Conservation (phyloP, 1,284 basidiomycete genomes). For the Ganoderma boninense region DNA sequence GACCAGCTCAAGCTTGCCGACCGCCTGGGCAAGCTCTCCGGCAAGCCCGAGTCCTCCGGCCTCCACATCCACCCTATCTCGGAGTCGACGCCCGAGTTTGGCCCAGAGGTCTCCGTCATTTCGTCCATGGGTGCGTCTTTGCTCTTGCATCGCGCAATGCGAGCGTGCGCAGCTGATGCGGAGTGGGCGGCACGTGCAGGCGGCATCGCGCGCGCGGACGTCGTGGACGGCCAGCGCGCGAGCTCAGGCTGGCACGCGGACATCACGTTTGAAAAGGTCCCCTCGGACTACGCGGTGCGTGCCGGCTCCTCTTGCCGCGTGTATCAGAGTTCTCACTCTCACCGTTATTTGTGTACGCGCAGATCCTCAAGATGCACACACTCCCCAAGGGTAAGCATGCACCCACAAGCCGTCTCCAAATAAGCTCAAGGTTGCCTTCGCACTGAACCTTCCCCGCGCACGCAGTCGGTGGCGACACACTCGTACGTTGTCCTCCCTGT, state of each 20-base stretch:
- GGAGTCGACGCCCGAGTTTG: constrained; percentile 56
- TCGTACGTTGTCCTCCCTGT: constrained; percentile 25
- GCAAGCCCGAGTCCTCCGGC: constrained; percentile 60
- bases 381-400: constrained; percentile 46
- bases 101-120: constrained; percentile 58
- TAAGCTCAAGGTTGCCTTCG: neutral
- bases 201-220: constrained; percentile 50
- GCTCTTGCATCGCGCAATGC: no score
- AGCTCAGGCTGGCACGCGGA: constrained; percentile 65
- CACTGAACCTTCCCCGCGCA: neutral
- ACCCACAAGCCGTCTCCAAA: neutral
- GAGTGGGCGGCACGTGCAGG: constrained; percentile 32
- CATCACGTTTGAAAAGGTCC: constrained; percentile 76
- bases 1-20: constrained; percentile 56
- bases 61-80: constrained; percentile 76
- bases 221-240: constrained; percentile 41
- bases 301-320: no score
- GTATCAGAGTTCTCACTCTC: neutral
- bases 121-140: constrained; percentile 40
- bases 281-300: constrained; percentile 63
- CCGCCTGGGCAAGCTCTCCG: constrained; percentile 62
- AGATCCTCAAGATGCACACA: constrained; percentile 65
- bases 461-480: constrained; percentile 46
- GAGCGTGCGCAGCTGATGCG: neutral
- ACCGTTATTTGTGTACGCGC: neutral